Conservation (phyloP, 1,284 basidiomycete genomes). For the Golubevia sp. region DNA sequence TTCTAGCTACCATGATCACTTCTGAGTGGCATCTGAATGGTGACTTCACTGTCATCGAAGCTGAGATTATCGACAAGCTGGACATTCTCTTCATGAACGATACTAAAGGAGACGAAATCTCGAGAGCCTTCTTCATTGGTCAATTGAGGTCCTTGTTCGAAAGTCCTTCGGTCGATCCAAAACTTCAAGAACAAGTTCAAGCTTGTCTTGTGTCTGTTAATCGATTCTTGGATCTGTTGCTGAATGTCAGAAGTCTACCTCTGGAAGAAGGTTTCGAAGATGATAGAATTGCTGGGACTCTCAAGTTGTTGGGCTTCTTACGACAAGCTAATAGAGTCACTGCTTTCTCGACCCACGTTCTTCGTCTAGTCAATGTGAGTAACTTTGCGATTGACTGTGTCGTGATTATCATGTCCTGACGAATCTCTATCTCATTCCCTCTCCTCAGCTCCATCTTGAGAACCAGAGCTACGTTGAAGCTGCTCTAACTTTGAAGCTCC, state of each 20-base stretch:
- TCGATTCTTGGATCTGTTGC: conserved; percentile 88
- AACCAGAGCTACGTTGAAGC: conserved; percentile 89
- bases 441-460: conserved; percentile 68
- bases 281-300: conserved; percentile 88
- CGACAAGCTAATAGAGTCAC: conserved; percentile 47
- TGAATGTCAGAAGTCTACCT: conserved; percentile 82
- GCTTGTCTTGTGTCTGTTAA: conserved; percentile 87
- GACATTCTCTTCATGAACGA: conserved; percentile 90
- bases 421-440: background rate
- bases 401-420: background rate
- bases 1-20: conserved; percentile 93
- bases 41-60: conserved; percentile 69
- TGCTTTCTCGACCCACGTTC: conserved; percentile 49
- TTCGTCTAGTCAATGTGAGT: conserved; percentile 47
- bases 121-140: conserved; percentile 88
- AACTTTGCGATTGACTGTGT: background rate
- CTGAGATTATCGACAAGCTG: conserved; percentile 90
- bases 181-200: conserved; percentile 76
- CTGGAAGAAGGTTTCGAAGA: conserved; percentile 65
- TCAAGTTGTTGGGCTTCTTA: conserved; percentile 66
- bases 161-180: conserved; percentile 76
- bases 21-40: conserved; percentile 69
- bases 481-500: conserved; percentile 80
- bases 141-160: conserved; percentile 88
- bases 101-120: conserved; percentile 85